A percentile compares a stretch with the other conserved stretches of the same genome.
These are phyloP conservation scores for Apiospora kogelbergensis DNA, from an alignment of 2,329 filamentous ascomycete genomes.

Conservation along the genomic window DNA sequence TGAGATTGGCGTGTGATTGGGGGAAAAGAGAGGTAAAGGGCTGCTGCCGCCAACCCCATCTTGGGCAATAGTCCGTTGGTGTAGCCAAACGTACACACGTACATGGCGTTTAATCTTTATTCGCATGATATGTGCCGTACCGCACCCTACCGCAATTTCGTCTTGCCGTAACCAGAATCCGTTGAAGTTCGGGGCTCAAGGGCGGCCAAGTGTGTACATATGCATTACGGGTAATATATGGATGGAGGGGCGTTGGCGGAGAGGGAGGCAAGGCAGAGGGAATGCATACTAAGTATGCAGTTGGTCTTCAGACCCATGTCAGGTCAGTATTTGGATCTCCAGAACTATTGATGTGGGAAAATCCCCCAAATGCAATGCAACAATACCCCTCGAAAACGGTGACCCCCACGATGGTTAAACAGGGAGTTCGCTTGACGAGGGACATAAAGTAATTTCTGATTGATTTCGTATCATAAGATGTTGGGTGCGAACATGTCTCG, in stretches of 20 bases:
- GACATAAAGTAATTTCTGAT: neutral
- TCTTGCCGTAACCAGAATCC: neutral
- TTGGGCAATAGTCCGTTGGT: neutral
- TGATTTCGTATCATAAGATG: neutral
- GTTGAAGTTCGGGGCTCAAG: neutral
- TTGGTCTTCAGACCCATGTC: neutral
- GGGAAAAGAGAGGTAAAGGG: neutral
- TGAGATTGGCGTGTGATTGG: neutral
- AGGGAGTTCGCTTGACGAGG: neutral
- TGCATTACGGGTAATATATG: neutral
- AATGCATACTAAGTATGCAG: neutral
- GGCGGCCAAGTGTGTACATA: neutral
- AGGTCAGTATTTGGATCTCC: neutral
- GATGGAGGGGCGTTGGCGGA: neutral
- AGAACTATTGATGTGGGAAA: slow-evolving; percentile 1
- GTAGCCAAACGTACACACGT: neutral
- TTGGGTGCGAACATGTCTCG: neutral
- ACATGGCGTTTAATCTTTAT: neutral
- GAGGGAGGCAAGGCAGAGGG: neutral
- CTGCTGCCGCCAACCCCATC: neutral
- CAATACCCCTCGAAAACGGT: neutral
- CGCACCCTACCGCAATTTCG: neutral
- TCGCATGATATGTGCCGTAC: neutral
- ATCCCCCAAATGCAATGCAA: neutral
- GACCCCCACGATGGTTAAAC: neutral